Evolutionary conservation across 495 filamentous ascomycete genomes (phyloP), one percentile per base, ranked within the genome.

Genomic region (Penicillium egyptiacum): DNA sequence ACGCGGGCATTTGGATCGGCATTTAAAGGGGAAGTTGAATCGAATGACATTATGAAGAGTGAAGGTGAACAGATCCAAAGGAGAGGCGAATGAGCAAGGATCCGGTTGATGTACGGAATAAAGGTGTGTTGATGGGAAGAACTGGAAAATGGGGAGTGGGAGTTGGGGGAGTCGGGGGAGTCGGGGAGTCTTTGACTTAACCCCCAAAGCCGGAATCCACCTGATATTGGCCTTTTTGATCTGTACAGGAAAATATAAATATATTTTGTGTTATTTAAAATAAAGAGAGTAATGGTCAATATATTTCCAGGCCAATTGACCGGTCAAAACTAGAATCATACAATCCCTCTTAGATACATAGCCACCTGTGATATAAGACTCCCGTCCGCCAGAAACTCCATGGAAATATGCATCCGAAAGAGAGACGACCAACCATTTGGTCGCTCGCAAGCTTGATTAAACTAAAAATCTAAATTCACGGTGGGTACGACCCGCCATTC

Each of bases 1-100:
- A 92, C 89, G 51, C 85, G 86, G 35, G 89, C 86, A 59, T 80
- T 81, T 2, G 90, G 88, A 71, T 96, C 85, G 66, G 84, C 73
- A 69, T 84, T 89, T 77, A 84, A 86, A 41, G 33, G 84, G 3
- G 87, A 86, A 60, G 85, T 70, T 22, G 75, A 65, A 62, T 93
- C 89, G 77, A 92, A 90, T 51, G 90, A 90, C 90, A 92, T 92
- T 54, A 56, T 69, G 57, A 31, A 14, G 22, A 37, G 26, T 33
- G 7, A 17, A 25, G 9, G 9, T 10, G 14, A 9, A 6, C 7
- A 20, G 19, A n/a, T 39, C 6, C 8, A 39, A 6, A 5, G 26
- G 6, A 33, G 30, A 33, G 30, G 35, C n/a, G n/a, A 30, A 26
- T 12, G 16, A 28, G 31, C 8, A 9, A 26, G 28, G 14, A 16